Base-by-base conservation (phyloP, 306 rosid species). In the Herpetospermum pedunculosum region DNA sequence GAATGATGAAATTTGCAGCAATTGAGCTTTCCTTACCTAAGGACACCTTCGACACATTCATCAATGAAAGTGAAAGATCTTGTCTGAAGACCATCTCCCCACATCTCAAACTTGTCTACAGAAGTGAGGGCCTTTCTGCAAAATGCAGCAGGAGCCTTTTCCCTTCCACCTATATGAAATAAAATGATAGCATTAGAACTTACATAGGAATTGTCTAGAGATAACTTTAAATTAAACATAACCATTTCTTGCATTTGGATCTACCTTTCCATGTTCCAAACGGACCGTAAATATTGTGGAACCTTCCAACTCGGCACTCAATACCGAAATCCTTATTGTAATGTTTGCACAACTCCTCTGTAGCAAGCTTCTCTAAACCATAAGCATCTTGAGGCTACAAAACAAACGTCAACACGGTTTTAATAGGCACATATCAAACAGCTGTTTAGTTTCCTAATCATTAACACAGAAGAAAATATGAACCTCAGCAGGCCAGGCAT, bases 401-500 rank as follows among this genome's bases (percentile, higher is more conserved):
- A 75, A 70, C 19, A n/a, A 77, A 29, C 10, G 62, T 50, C 8
- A 30, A 80, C 63, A 78, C 14, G 26, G 23, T 32, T 13, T 59
- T 6, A 15, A 18, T 43, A 53, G 26, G 30, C 35, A 44, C 29
- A 58, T 15, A 7, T 6, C 50, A 21, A 21, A 28, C 34, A 6
- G 4, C 43, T 10, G 26, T 23, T 74, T 37, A 3, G 2, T 8
- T 18, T 58, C 65, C 5, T 4, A 76, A 35, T 19, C 63, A 19
- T 48, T n/a, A 28, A 80, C 63, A 79, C 18, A 26, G 10, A 80
- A 28, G 65, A 57, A 46, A 58, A 54, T 76, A 84, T 85, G 72
- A 37, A 94, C 99, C 99, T 94, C 99, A 67, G 99, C 99, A 65
- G 99, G 99, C 99, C 99, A 94, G 65, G 97, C 99, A 85, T 94